Base-by-base conservation (phyloP, 108 stramenopile genomes). In the Nannochloropsis gaditana region DNA sequence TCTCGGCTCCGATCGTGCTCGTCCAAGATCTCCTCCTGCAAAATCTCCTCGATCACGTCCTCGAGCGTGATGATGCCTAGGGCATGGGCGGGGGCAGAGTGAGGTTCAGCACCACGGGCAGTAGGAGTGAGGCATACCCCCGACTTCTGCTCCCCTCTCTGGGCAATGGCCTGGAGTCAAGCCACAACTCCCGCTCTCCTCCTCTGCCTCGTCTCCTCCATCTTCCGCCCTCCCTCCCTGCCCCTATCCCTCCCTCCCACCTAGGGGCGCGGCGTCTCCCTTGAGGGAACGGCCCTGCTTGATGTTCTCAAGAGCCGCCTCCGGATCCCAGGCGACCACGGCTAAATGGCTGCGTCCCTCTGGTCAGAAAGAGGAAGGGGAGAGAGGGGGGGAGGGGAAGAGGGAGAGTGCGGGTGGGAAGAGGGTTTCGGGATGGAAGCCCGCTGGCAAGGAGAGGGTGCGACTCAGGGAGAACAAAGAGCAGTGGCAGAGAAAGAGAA, bases 21-120 rank as follows among this genome's bases (percentile, higher is more conserved):
- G 84, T 99, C 99, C 11, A 97, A 95, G 85, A 99, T 98, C 83
- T 96, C 95, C 82, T 96, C 96, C 21, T 97, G 97, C 79, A 99
- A 84, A 82, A 96, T 95, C 45, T 95, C 93, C 85, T 96, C 95
- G 79, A 96, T 93, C 44, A 95, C 95, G 90, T 97, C 98, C 91
- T 99, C 99, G 43, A 99, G 86, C 0, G 99, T 99, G 79, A 99
- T 96, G 83, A 99, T 95, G 21, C 99, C 99, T 43, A 94, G 47
- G 15, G 47, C 11, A 15, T 10, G 47, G 47, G 47, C 10, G 47
- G 47, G 47, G 15, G 1, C 31, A 31, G 31, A 31, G 31, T 31
- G 31, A 1, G 31, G 31, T 31, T 31, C 31, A 31, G 31, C 31
- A 31, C 1, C 31, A 31, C 31, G 31, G 31, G 31, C 31, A 31